A percentile compares a stretch with the other conserved stretches of the same genome.
phyloP scores from a whole-genome alignment of 495 filamentous ascomycete genomes.

The Glutinoglossum americanum region DNA sequence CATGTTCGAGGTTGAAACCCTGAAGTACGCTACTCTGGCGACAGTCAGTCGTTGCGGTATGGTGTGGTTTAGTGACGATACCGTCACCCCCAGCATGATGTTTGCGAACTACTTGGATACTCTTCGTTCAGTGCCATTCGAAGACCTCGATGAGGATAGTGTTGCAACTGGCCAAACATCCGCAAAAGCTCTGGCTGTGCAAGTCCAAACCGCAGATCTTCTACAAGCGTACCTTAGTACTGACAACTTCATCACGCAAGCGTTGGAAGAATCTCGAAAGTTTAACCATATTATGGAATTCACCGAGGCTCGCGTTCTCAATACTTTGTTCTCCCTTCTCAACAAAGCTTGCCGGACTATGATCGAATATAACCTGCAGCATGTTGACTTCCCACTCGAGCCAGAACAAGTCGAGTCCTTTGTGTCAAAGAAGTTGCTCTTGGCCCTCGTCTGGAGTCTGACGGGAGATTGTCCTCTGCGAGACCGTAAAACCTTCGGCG shows the following conservation, averaged over 20 bases:
- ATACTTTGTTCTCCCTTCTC: conserved; percentile 81
- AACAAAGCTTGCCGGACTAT: conserved; percentile 83
- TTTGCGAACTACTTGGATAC: conserved; percentile 72
- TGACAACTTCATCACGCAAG: conserved; percentile 54
- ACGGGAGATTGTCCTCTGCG: conserved; percentile 80
- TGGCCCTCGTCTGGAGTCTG: conserved; percentile 83
- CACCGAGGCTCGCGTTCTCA: conserved; percentile 70
- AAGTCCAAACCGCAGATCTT: conserved; percentile 53
- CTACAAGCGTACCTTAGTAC: conserved; percentile 52
- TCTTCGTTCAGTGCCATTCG: conserved; percentile 60
- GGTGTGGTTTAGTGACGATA: conserved; percentile 99
- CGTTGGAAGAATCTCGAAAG: conserved; percentile 49
- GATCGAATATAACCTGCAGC: conserved; percentile 86
- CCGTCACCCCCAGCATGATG: conserved; percentile 82
- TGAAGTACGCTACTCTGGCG: conserved; percentile 91
- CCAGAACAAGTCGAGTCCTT: conserved; percentile 73
- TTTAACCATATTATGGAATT: conserved; percentile 98
- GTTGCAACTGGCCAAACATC: conserved; percentile 61
- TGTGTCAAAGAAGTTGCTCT: conserved; percentile 75
- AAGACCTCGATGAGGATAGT: conserved; percentile 82
- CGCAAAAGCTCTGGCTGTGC: conserved; percentile 50
- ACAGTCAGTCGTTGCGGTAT: conserved; percentile 98
- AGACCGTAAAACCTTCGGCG: conserved; percentile 76
- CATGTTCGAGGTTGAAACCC: conserved; percentile 98
- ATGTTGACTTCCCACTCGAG: conserved; percentile 82